Evolutionary conservation across 2,329 filamentous ascomycete species (phyloP).

Genomic region (Claviceps sp.): DNA sequence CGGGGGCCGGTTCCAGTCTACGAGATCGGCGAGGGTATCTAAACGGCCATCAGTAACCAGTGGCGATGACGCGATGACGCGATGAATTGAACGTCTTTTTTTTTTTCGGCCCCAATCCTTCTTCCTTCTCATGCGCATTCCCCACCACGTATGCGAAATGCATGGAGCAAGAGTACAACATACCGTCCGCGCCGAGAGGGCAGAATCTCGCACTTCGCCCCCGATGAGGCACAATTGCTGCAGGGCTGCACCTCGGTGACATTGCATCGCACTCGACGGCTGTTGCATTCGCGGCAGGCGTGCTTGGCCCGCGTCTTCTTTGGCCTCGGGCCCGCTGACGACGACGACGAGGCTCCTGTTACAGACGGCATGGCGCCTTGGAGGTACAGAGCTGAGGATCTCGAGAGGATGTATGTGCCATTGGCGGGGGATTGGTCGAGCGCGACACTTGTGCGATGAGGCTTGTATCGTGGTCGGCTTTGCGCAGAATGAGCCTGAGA

Average conservation of each 20-base stretch:
- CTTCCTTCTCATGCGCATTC: too few species aligned
- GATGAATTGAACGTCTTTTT: neutral
- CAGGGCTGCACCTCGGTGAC: constrained; percentile 21
- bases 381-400: neutral
- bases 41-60: neutral
- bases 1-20: constrained; percentile 7
- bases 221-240: constrained; percentile 16
- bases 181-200: constrained; percentile 22
- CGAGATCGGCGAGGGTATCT: constrained; percentile 15
- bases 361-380: constrained; percentile 2
- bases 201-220: constrained; percentile 17
- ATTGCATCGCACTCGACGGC: constrained; percentile 21
- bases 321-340: constrained; percentile 12
- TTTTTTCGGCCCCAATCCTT: too few species aligned
- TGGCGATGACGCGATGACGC: neutral
- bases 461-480: neutral
- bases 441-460: neutral
- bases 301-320: constrained; percentile 21
- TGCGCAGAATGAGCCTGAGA: neutral
- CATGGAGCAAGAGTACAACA: neutral
- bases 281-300: constrained; percentile 22
- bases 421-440: neutral
- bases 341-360: neutral
- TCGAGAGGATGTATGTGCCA: neutral
- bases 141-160: neutral